phyloP scores from a whole-genome alignment of 352 stramenopile genomes.

The Phytophthora pseudosyringae region DNA sequence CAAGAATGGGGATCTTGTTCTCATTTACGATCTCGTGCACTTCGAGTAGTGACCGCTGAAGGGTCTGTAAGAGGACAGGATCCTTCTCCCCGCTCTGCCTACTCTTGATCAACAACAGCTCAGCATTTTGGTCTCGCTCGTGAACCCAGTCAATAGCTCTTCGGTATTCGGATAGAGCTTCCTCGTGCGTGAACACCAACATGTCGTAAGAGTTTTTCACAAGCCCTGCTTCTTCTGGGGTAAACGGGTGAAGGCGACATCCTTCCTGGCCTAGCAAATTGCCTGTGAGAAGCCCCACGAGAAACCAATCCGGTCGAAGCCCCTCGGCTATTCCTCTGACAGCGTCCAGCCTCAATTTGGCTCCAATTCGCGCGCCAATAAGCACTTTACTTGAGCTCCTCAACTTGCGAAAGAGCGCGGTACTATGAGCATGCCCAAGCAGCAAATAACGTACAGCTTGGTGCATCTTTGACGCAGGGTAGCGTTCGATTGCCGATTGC shows the following conservation, averaged over 20 bases:
- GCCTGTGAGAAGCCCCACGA: neutral
- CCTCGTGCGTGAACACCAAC: neutral
- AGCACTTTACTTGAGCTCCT: too few relatives aligned
- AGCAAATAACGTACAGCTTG: conserved; percentile 51
- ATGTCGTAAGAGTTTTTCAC: conserved; percentile 4
- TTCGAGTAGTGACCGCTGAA: neutral
- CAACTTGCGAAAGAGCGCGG: neutral
- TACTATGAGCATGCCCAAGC: conserved; percentile 75
- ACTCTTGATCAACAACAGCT: conserved; percentile 6
- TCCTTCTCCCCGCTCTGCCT: neutral
- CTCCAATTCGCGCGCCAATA: too few relatives aligned
- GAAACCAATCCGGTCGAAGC: neutral
- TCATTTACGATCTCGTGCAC: neutral
- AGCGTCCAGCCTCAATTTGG: too few relatives aligned
- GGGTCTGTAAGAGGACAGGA: neutral
- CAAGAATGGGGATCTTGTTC: neutral
- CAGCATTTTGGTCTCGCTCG: neutral
- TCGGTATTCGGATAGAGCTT: neutral
- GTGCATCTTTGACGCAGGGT: neutral
- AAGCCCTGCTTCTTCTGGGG: neutral
- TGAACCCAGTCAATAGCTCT: neutral
- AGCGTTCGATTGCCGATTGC: conserved; percentile 15
- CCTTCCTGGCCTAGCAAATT: conserved; percentile 1
- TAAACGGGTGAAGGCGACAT: neutral
- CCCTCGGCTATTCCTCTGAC: too few relatives aligned